Percentiles rank a stretch among this genome's conserved stretches.
Evolutionary conservation across 148 eudicot species (phyloP).

Genomic region (Pharnaceum exiguum): DNA sequence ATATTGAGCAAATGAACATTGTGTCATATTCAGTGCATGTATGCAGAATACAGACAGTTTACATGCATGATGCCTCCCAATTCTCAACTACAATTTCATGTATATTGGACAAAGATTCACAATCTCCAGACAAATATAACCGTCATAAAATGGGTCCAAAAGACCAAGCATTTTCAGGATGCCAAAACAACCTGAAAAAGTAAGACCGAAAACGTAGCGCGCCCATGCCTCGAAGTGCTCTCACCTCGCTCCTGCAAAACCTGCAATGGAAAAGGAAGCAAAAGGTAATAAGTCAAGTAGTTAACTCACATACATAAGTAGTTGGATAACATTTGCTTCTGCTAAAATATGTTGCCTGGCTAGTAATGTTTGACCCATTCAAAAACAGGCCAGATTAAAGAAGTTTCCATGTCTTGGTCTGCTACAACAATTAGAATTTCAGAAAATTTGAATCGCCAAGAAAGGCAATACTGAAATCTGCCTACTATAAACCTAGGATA

Average conservation of each 20-base stretch:
- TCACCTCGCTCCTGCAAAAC: slow-evolving; percentile 99
- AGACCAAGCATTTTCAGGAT: neutral
- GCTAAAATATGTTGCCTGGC: too few relatives aligned
- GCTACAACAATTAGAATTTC: too few relatives aligned
- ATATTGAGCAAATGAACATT: too few relatives aligned
- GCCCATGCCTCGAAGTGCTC: slow-evolving; percentile 98
- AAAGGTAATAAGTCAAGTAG: too few relatives aligned
- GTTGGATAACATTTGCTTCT: too few relatives aligned
- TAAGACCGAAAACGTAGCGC: slow-evolving; percentile 96
- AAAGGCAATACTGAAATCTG: neutral
- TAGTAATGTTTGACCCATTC: too few relatives aligned
- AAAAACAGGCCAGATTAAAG: too few relatives aligned
- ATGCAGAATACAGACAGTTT: too few relatives aligned
- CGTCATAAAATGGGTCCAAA: neutral
- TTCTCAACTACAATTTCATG: neutral
- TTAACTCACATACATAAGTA: too few relatives aligned
- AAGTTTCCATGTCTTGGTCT: too few relatives aligned
- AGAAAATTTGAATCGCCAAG: too few relatives aligned
- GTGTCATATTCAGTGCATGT: too few relatives aligned
- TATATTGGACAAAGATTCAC: neutral
- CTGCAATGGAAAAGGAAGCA: slow-evolving; percentile 35
- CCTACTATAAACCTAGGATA: neutral
- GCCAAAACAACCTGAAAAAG: slow-evolving; percentile 77
- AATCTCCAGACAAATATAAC: neutral
- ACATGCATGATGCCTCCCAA: neutral